A percentile compares a stretch with the other conserved stretches of the same genome.
phyloP scores from a whole-genome alignment of 495 filamentous ascomycete species.

The Daldinia loculata region DNA sequence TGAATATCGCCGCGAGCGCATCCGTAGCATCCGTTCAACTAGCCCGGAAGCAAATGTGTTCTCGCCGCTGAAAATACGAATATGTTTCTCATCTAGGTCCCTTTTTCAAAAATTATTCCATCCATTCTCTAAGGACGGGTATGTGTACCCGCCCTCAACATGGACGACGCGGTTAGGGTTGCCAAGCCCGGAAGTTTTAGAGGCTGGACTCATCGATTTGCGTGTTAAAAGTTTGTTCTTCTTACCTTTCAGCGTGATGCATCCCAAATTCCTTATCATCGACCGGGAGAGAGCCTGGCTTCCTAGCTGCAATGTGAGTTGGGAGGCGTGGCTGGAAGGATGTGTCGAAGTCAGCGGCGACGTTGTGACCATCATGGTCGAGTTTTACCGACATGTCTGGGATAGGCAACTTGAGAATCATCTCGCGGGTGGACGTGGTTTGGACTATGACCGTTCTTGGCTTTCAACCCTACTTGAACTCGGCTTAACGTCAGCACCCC shows the following conservation, averaged over 20 bases:
- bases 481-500: slow-evolving; percentile 13
- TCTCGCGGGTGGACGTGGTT: slow-evolving; percentile 6
- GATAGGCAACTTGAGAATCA: slow-evolving; percentile 43
- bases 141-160: slow-evolving; percentile 61
- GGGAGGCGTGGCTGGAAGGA: slow-evolving; percentile 79
- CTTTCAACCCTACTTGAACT: slow-evolving; percentile 17
- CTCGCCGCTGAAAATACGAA: slow-evolving; percentile 56
- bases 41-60: slow-evolving; percentile 6
- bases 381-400: slow-evolving; percentile 70
- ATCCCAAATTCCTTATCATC: slow-evolving; percentile 77
- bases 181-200: slow-evolving; percentile 60
- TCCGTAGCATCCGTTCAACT: slow-evolving; percentile 30
- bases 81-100: slow-evolving; percentile 73
- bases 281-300: slow-evolving; percentile 68
- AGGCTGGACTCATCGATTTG: slow-evolving; percentile 64
- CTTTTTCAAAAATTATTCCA: slow-evolving; percentile 76
- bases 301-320: slow-evolving; percentile 78
- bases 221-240: slow-evolving; percentile 75
- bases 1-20: slow-evolving; percentile 40
- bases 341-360: slow-evolving; percentile 68
- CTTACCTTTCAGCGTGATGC: slow-evolving; percentile 77
- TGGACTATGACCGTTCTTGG: background rate
- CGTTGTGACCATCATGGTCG: slow-evolving; percentile 60
- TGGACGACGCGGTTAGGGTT: slow-evolving; percentile 69
- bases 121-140: slow-evolving; percentile 62